phyloP scores from a whole-genome alignment of 1,284 basidiomycete species.

The Agaricales sp. region DNA sequence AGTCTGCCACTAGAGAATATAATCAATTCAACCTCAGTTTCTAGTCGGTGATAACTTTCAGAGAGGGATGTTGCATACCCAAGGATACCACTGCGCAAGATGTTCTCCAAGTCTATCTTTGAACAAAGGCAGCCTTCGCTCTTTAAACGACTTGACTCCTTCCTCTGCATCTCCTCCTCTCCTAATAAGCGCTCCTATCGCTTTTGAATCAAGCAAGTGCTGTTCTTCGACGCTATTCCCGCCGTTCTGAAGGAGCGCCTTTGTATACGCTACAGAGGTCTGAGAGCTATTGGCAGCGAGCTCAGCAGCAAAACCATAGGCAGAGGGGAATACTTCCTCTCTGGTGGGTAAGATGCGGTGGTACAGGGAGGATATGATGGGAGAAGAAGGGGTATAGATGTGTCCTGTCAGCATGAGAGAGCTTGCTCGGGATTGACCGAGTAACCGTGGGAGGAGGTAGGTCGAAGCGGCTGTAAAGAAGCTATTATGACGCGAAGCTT shows the following conservation, averaged over 20 bases:
- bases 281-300: slow-evolving; percentile 41
- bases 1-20: too few species aligned
- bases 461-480: slow-evolving; percentile 40
- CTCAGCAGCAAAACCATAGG: slow-evolving; percentile 39
- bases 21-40: too few species aligned
- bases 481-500: slow-evolving; percentile 17
- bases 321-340: slow-evolving; percentile 40
- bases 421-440: slow-evolving; percentile 39
- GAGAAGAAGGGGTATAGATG: slow-evolving; percentile 33
- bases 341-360: slow-evolving; percentile 34
- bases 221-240: slow-evolving; percentile 41
- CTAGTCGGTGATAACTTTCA: too few species aligned
- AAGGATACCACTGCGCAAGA: too few species aligned
- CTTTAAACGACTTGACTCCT: slow-evolving; percentile 37
- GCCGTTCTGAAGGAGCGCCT: slow-evolving; percentile 39
- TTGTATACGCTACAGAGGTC: slow-evolving; percentile 37
- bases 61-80: too few species aligned
- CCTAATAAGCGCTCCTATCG: slow-evolving; percentile 27
- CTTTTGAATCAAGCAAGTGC: slow-evolving; percentile 41
- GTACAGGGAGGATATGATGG: slow-evolving; percentile 32
- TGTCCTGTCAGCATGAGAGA: slow-evolving; percentile 40
- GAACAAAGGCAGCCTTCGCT: slow-evolving; percentile 34
- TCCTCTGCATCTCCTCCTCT: slow-evolving; percentile 35
- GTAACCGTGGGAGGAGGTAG: slow-evolving; percentile 41
- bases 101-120: too few species aligned